Percentiles rank a stretch among this genome's conserved stretches.
phyloP scores from a whole-genome alignment of 192 early-diverging fungal species.

The Backusella morwellensis region DNA sequence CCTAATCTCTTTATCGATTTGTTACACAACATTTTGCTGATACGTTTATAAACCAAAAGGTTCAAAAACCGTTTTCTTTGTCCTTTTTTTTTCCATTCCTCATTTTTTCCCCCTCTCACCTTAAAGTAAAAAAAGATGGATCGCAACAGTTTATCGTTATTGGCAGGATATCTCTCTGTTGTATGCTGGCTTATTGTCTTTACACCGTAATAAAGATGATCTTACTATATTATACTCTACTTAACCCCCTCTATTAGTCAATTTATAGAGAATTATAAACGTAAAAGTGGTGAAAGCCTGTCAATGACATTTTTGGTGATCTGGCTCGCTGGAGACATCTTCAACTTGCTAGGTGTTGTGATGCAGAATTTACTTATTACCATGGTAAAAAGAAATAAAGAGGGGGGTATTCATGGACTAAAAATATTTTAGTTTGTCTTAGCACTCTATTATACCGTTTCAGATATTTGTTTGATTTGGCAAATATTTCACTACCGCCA shows the following conservation, averaged over 20 bases:
- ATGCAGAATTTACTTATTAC: slow-evolving; percentile 70
- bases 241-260: slow-evolving; percentile 41
- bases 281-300: slow-evolving; percentile 74
- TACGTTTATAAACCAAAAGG: not conserved
- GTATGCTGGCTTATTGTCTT: slow-evolving; percentile 81
- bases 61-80: not conserved
- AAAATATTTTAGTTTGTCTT: slow-evolving; percentile 45
- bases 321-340: slow-evolving; percentile 78
- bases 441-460: slow-evolving; percentile 68
- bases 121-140: not conserved
- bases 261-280: slow-evolving; percentile 73
- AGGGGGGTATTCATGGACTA: too few species aligned
- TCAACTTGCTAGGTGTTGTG: slow-evolving; percentile 68
- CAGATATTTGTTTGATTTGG: slow-evolving; percentile 64
- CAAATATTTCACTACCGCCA: slow-evolving; percentile 69
- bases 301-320: slow-evolving; percentile 69
- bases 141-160: slow-evolving; percentile 35
- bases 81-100: not conserved
- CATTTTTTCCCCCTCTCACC: not conserved
- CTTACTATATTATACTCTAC: too few species aligned
- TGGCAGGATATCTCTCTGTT: slow-evolving; percentile 66
- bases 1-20: not conserved
- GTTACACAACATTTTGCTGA: not conserved
- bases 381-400: slow-evolving; percentile 43
- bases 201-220: slow-evolving; percentile 56